A percentile compares a stretch with the other conserved stretches of the same genome.
These are phyloP conservation scores for Mortierella sp. DNA, from an alignment of 371 early-diverging fungal species.

Conservation along the genomic window DNA sequence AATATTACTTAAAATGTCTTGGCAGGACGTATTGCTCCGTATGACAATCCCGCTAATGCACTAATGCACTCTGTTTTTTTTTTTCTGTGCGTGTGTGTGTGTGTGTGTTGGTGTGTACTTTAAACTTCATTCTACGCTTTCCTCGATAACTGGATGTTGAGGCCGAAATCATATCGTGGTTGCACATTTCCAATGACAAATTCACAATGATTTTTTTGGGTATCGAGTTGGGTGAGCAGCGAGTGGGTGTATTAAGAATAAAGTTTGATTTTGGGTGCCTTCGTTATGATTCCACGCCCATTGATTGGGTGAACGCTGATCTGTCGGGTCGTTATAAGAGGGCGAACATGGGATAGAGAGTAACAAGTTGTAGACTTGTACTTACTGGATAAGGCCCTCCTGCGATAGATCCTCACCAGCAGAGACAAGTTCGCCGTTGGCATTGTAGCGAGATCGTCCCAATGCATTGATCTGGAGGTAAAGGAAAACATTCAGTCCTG, in stretches of 20 bases:
- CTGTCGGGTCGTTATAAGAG: constrained; percentile 1
- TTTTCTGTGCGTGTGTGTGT: no score
- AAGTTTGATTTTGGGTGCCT: background rate
- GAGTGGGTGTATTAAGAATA: background rate
- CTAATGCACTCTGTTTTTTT: no score
- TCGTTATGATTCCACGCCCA: constrained; percentile 7
- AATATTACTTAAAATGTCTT: background rate
- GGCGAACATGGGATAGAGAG: background rate
- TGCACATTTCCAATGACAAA: constrained; percentile 43
- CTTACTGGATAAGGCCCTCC: constrained; percentile 82
- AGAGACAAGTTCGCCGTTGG: constrained; percentile 67
- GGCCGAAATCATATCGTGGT: background rate
- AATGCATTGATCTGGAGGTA: constrained; percentile 64
- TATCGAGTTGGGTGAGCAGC: background rate
- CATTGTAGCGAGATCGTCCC: constrained; percentile 70
- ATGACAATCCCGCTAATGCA: no score
- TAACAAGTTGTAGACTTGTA: background rate
- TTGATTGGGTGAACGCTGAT: constrained; percentile 6
- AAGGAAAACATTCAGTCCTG: constrained; percentile 64
- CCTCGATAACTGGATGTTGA: background rate
- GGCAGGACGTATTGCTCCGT: background rate
- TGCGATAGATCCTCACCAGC: constrained; percentile 81
- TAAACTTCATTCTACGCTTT: background rate
- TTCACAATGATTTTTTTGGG: constrained; percentile 7
- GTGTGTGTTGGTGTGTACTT: background rate